These are phyloP conservation scores for Strobilomyces echinocephalus DNA, from an alignment of 768 basidiomycete species.

Conservation along the genomic window DNA sequence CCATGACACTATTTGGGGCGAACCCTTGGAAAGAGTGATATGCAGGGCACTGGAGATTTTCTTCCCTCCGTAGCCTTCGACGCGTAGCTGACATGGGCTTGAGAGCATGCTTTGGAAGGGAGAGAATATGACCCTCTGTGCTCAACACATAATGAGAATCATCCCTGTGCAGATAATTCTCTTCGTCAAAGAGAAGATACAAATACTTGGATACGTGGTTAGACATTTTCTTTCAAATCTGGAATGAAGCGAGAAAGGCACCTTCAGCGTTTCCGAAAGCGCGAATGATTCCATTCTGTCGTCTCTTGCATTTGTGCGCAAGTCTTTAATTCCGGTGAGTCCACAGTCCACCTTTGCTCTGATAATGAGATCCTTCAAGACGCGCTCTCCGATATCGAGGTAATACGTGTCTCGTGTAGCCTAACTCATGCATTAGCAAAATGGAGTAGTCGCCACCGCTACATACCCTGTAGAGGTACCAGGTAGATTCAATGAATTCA, in stretches of 20 bases:
- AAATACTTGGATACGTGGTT: constrained; percentile 59
- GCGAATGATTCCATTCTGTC: constrained; percentile 98
- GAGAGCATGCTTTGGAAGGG: constrained; percentile 52
- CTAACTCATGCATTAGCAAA: constrained; percentile 35
- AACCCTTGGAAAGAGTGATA: constrained; percentile 46
- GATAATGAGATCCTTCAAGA: constrained; percentile 68
- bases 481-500: constrained; percentile 95
- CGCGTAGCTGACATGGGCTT: constrained; percentile 55
- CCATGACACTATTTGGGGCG: constrained; percentile 28
- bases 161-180: constrained; percentile 65
- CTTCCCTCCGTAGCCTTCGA: constrained; percentile 55
- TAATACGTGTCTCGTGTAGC: constrained; percentile 92
- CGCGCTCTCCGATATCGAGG: constrained; percentile 82
- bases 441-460: background rate
- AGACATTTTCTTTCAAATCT: background rate
- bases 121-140: constrained; percentile 90
- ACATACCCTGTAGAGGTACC: constrained; percentile 86
- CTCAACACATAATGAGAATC: constrained; percentile 89
- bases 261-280: constrained; percentile 91
- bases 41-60: constrained; percentile 69
- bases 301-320: constrained; percentile 71
- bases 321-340: constrained; percentile 74
- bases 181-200: constrained; percentile 87
- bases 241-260: constrained; percentile 22
- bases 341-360: constrained; percentile 85